Conservation (phyloP, 1,139 yeast genomes). For the Lipomyces yarrowii region DNA sequence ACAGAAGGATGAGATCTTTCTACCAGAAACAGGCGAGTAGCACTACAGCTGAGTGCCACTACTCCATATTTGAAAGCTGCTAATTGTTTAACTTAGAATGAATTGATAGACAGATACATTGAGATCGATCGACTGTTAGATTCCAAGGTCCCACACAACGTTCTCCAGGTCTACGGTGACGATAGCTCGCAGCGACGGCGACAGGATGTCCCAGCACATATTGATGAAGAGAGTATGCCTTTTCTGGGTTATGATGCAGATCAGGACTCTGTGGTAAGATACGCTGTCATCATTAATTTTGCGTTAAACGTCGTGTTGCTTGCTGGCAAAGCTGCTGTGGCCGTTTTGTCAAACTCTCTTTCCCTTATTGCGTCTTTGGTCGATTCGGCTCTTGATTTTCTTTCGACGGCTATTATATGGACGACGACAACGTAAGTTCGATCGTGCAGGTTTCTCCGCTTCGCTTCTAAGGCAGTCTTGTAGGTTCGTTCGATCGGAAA, state of each 20-base stretch:
- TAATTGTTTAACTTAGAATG: slow-evolving; percentile 50
- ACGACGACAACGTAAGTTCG: slow-evolving; percentile 44
- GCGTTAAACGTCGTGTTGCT: slow-evolving; percentile 61
- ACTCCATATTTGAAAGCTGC: not conserved
- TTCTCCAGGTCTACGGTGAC: slow-evolving; percentile 63
- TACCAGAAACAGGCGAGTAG: slow-evolving; percentile 36
- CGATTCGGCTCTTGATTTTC: slow-evolving; percentile 72
- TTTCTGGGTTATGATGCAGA: slow-evolving; percentile 52
- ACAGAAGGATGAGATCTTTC: slow-evolving; percentile 35
- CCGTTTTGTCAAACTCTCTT: slow-evolving; percentile 65
- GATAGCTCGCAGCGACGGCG: slow-evolving; percentile 31
- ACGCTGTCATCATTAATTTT: slow-evolving; percentile 70
- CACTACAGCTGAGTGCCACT: not conserved
- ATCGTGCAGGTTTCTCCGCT: not conserved
- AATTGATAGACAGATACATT: slow-evolving; percentile 55
- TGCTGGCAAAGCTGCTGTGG: slow-evolving; percentile 64
- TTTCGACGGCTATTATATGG: slow-evolving; percentile 74
- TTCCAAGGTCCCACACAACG: slow-evolving; percentile 67
- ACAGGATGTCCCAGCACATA: slow-evolving; percentile 59
- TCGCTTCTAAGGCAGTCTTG: slow-evolving; percentile 39
- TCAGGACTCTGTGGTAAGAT: slow-evolving; percentile 52
- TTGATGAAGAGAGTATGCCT: slow-evolving; percentile 58
- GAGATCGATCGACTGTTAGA: slow-evolving; percentile 70
- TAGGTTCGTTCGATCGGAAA: slow-evolving; percentile 57
- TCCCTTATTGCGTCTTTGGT: slow-evolving; percentile 78